Conservation (phyloP, 805 yeast species). For the Trichomonascus vanleenenianus region DNA sequence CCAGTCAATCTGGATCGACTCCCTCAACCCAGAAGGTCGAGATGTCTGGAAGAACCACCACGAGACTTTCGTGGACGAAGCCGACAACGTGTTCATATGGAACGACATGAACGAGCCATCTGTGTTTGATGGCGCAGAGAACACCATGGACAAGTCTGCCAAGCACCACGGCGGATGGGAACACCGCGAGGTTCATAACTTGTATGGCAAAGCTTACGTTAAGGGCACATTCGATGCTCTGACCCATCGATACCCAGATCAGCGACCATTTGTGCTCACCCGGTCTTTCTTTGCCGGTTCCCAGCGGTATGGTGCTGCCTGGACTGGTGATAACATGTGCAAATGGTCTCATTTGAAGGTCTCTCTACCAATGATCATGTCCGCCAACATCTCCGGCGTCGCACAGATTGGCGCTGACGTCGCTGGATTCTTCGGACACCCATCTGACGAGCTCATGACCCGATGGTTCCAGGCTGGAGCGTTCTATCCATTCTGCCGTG, state of each 20-base stretch:
- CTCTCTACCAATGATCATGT: conserved; percentile 80
- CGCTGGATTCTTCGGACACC: conserved; percentile 91
- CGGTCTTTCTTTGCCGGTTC: conserved; percentile 85
- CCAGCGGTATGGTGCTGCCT: conserved; percentile 81
- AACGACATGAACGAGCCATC: conserved; percentile 98
- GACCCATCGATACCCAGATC: conserved; percentile 38
- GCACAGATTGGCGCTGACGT: conserved; percentile 94
- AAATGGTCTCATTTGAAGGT: conserved; percentile 76
- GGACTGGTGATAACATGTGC: conserved; percentile 96
- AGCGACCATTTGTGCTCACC: conserved; percentile 80
- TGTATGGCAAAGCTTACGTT: conserved; percentile 71
- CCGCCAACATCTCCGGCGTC: conserved; percentile 71
- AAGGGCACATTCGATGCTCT: conserved; percentile 70
- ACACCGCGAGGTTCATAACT: conserved; percentile 82
- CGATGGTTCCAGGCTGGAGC: conserved; percentile 95
- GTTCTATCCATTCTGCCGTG: conserved; percentile 94
- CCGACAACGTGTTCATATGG: conserved; percentile 78
- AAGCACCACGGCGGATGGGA: conserved; percentile 75
- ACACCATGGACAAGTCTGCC: conserved; percentile 73
- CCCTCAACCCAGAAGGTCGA: conserved; percentile 54
- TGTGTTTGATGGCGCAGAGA: conserved; percentile 88
- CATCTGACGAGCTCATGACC: conserved; percentile 64
- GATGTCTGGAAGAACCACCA: conserved; percentile 17
- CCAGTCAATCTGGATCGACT: conserved; percentile 87
- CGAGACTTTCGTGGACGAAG: conserved; percentile 32